Percentiles rank a stretch among this genome's conserved stretches.
These are phyloP conservation scores for Pseudocohnilembus persalinus DNA, from an alignment of 169 alveolate species.

Conservation along the genomic window DNA sequence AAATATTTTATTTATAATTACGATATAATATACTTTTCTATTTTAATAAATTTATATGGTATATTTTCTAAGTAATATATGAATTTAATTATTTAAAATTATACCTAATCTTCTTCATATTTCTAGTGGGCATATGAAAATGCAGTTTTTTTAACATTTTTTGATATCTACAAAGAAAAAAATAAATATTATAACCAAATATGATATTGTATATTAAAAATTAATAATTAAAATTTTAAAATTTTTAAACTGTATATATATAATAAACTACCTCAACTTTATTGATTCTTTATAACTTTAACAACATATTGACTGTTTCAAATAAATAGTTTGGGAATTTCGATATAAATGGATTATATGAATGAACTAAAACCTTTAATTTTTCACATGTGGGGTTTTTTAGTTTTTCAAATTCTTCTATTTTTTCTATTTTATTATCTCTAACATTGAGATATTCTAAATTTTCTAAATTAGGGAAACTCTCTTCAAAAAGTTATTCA, in stretches of 20 bases:
- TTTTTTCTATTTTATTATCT: conserved; percentile 41
- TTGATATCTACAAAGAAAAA: neutral
- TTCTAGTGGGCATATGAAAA: neutral
- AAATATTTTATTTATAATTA: too few relatives aligned
- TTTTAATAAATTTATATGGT: neutral
- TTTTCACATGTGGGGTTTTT: conserved; percentile 1
- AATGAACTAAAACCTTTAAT: conserved; percentile 21
- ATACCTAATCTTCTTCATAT: neutral
- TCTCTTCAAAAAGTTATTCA: conserved; percentile 35
- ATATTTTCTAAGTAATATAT: too few relatives aligned
- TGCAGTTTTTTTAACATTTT: neutral
- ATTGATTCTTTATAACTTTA: conserved; percentile 35
- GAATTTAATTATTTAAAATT: too few relatives aligned
- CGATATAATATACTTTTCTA: too few relatives aligned
- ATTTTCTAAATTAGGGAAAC: conserved; percentile 36
- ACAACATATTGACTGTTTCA: conserved; percentile 29
- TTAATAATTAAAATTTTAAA: too few relatives aligned
- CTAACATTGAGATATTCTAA: conserved; percentile 34
- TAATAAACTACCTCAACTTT: conserved; percentile 25
- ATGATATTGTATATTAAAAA: too few relatives aligned
- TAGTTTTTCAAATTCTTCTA: conserved; percentile 36
- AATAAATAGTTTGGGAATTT: conserved; percentile 38
- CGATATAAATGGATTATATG: conserved; percentile 29
- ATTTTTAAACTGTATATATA: too few relatives aligned
- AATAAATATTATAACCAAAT: too few relatives aligned